phyloP scores from a whole-genome alignment of 257 asterid species.

The Solanum clarkiae region DNA sequence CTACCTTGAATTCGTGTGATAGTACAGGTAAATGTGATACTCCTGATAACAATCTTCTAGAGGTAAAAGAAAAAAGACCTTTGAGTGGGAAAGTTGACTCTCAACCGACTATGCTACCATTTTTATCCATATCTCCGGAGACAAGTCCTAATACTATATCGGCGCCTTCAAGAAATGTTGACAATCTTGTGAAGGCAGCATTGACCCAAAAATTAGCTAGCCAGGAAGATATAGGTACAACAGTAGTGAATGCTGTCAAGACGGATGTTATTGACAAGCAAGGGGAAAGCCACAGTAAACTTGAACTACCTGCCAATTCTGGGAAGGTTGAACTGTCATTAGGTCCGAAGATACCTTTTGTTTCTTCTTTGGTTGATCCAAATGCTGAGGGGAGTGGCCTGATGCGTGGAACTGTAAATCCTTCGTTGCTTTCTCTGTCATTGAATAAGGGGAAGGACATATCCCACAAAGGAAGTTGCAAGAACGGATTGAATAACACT shows the following conservation, averaged over 20 bases:
- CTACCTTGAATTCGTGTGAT: conserved; percentile 1
- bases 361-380: conserved; percentile 12
- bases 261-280: conserved; percentile 21
- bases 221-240: conserved; percentile 5
- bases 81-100: neutral
- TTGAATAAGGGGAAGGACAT: conserved; percentile 12
- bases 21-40: conserved; percentile 17
- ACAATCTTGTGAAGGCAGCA: conserved; percentile 6
- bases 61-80: conserved; percentile 21
- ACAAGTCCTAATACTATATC: conserved; percentile 6
- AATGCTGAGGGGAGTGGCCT: neutral
- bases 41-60: conserved; percentile 10
- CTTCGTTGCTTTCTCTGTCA: conserved; percentile 34
- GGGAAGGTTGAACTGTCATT: conserved; percentile 26
- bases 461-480: conserved; percentile 8
- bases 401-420: conserved; percentile 25
- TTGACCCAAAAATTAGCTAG: conserved; percentile 11
- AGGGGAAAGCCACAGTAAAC: conserved; percentile 13
- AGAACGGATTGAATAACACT: conserved; percentile 1
- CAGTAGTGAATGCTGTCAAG: conserved; percentile 9
- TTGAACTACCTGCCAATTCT: conserved; percentile 13
- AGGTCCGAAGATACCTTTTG: conserved; percentile 17
- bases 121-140: conserved; percentile 12
- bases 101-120: conserved; percentile 7
- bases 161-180: conserved; percentile 7